Base-by-base conservation (phyloP, 768 basidiomycete genomes). In the Lyophyllum atratum region DNA sequence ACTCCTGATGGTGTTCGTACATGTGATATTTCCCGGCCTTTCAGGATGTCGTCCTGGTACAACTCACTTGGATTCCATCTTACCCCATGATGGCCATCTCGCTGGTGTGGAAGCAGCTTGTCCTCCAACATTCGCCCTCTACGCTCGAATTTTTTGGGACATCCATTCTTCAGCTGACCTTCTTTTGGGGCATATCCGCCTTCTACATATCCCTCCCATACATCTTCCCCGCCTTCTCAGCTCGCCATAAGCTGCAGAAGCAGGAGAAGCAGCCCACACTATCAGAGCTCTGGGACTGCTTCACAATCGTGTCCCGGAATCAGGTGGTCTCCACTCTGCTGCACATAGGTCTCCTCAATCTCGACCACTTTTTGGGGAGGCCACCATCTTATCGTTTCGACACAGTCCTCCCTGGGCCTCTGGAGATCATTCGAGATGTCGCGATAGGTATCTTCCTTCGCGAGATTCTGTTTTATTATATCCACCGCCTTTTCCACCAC, bases 391-490 rank as follows among this genome's bases (percentile, higher is more conserved):
- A 63, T 46, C 59, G 62, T 15, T 63, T 68, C 39, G 66, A 67
- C 21, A 9, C 58, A 6, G 43, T 26, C 26, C 60, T 70, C 24
- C 70, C 70, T 21, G 42, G 59, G 14, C 4, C 42, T 17, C 22
- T 33, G 2, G 60, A 65, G 34, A 47, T 71, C 58, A 21, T 62
- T 9, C 53, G 59, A 8, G 67, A 70, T 46, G 45, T 70, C 31
- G 42, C 59, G 15, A 33, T 65, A 21, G 59, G 59, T 25, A 47
- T 62, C 17, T 25, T 72, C 45, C 26, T 66, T n/a, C 70, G 68
- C 15, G 70, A 72, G 48, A 48, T 68, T 24, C 49, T 70, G 5
- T 70, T 70, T 49, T 72, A 72, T 54, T 70, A 72, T 60, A 57
- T 60, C 9, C 71, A 70, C 43, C 63, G 70, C 24, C 50, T 66